Percentiles rank a stretch among this genome's conserved stretches.
Conservation (phyloP, 768 basidiomycete genomes). For the Lactifluus rugatus region DNA sequence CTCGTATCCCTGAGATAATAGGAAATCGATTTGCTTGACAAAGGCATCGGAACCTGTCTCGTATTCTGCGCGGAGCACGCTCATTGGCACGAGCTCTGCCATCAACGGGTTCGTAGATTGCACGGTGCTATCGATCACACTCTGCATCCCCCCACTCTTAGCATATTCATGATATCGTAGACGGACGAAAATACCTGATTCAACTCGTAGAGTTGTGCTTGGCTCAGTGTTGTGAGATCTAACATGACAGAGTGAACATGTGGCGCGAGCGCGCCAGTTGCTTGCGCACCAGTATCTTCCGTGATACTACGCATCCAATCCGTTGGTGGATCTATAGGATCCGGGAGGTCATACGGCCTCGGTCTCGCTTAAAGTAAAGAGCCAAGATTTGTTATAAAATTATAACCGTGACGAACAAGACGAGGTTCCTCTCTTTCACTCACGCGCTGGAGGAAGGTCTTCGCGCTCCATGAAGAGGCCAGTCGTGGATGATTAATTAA, state of each 20-base stretch:
- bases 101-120: conserved; percentile 42
- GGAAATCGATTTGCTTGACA: conserved; percentile 64
- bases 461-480: background rate
- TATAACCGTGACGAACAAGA: background rate
- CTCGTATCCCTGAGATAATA: conserved; percentile 52
- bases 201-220: conserved; percentile 31
- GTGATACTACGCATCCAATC: background rate
- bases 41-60: conserved; percentile 49
- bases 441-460: conserved; percentile 1
- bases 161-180: background rate
- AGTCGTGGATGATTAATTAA: background rate
- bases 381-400: background rate
- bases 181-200: conserved; percentile 27
- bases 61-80: conserved; percentile 55
- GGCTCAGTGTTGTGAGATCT: conserved; percentile 30
- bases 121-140: conserved; percentile 30
- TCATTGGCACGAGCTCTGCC: conserved; percentile 42
- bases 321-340: conserved; percentile 14
- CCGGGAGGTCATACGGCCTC: conserved; percentile 22
- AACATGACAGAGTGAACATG: background rate
- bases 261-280: background rate
- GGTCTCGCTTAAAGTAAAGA: conserved; percentile 19
- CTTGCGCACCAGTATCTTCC: conserved; percentile 18
- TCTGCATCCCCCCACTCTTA: conserved; percentile 22
- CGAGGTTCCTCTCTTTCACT: conserved; percentile 1